phyloP scores from a whole-genome alignment of 805 yeast species.

The Candida andamanensis region DNA sequence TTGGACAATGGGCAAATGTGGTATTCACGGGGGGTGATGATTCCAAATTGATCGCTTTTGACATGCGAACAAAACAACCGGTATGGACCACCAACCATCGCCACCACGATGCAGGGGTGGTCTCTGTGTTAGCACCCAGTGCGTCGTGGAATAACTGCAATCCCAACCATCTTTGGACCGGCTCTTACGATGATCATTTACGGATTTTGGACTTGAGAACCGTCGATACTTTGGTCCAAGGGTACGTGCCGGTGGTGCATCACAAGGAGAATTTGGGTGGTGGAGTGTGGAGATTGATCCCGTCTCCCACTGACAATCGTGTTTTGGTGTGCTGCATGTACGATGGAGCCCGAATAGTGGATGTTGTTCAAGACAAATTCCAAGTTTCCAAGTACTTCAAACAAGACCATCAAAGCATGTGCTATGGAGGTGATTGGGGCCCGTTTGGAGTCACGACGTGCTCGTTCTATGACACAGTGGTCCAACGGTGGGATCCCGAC shows the following conservation, averaged over 20 bases:
- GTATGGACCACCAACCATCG: slow-evolving; percentile 39
- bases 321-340: slow-evolving; percentile 90
- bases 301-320: slow-evolving; percentile 47
- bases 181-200: slow-evolving; percentile 84
- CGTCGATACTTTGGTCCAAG: slow-evolving; percentile 36
- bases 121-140: slow-evolving; percentile 57
- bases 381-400: slow-evolving; percentile 43
- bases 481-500: slow-evolving; percentile 64
- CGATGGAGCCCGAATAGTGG: slow-evolving; percentile 78
- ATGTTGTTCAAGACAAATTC: slow-evolving; percentile 18
- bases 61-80: slow-evolving; percentile 39
- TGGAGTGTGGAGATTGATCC: slow-evolving; percentile 91
- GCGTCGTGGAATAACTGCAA: slow-evolving; percentile 37
- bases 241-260: slow-evolving; percentile 47
- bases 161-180: slow-evolving; percentile 66
- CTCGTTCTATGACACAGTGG: slow-evolving; percentile 82
- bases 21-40: slow-evolving; percentile 93
- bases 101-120: slow-evolving; percentile 88
- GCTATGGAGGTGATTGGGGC: slow-evolving; percentile 92
- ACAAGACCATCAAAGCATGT: slow-evolving; percentile 83
- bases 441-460: slow-evolving; percentile 61
- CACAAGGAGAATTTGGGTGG: slow-evolving; percentile 64
- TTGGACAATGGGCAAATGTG: slow-evolving; percentile 48
- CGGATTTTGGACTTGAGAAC: slow-evolving; percentile 66
- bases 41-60: slow-evolving; percentile 68